phyloP scores from a whole-genome alignment of 176 grass and related monocot genomes.

The Bromus sterilis region DNA sequence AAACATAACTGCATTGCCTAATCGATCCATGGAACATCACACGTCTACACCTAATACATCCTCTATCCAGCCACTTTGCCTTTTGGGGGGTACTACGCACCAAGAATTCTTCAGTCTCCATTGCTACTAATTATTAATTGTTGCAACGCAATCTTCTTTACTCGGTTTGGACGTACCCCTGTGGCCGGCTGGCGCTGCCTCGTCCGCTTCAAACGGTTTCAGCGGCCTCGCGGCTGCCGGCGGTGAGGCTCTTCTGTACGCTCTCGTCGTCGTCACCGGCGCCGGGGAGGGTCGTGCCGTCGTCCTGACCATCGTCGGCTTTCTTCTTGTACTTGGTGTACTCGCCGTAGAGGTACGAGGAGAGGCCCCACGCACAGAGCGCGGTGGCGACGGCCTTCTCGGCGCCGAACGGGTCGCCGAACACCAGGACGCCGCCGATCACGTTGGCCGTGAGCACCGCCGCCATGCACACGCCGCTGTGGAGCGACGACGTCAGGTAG shows the following conservation, averaged over 20 bases:
- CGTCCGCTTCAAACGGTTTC: conserved; percentile 18
- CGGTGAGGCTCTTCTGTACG: conserved; percentile 3
- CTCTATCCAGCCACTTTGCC: not conserved
- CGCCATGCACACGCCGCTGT: conserved; percentile 90
- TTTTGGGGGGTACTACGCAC: not conserved
- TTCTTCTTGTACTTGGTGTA: conserved; percentile 23
- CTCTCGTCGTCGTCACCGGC: not conserved
- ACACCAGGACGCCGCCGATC: conserved; percentile 52
- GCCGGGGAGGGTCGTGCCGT: conserved; percentile 11
- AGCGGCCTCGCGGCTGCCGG: not conserved
- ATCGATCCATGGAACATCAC: conserved; percentile 10
- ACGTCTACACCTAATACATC: conserved; percentile 10
- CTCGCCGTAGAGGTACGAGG: conserved; percentile 74
- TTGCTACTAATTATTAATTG: too few relatives aligned
- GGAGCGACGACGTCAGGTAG: conserved; percentile 71
- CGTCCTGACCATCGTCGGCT: not conserved
- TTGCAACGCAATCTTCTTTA: not conserved
- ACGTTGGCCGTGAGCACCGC: conserved; percentile 75
- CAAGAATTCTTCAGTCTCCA: not conserved
- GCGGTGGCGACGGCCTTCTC: conserved; percentile 59
- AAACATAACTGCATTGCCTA: not conserved
- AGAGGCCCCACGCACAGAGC: conserved; percentile 79
- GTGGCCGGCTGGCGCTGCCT: not conserved
- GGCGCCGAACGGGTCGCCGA: conserved; percentile 48
- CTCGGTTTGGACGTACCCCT: not conserved